Evolutionary conservation across 768 basidiomycete genomes (phyloP).

Genomic region (Suillus brevipes): DNA sequence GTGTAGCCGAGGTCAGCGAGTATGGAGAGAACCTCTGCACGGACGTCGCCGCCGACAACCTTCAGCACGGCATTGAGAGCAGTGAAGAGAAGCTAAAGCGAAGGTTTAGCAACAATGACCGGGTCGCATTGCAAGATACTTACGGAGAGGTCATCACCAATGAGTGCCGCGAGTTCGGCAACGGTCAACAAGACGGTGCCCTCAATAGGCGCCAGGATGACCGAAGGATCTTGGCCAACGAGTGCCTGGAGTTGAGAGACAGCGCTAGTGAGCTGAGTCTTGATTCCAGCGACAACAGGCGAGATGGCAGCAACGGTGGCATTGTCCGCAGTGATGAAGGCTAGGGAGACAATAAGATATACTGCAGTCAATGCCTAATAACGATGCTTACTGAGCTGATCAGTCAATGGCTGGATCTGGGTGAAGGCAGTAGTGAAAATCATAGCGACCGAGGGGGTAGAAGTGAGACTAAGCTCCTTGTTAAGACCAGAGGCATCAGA

Average conservation of each 20-base stretch:
- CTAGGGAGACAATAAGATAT: constrained; percentile 19
- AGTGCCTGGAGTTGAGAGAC: constrained; percentile 28
- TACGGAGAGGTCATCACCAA: constrained; percentile 27
- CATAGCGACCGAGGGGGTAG: too few species aligned
- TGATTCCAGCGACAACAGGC: constrained; percentile 25
- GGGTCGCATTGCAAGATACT: constrained; percentile 1
- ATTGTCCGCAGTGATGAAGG: constrained; percentile 23
- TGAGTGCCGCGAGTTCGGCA: constrained; percentile 22
- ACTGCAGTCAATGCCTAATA: not conserved
- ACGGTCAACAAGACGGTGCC: constrained; percentile 28
- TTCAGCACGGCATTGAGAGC: constrained; percentile 27
- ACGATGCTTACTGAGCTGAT: constrained; percentile 28
- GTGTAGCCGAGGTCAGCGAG: constrained; percentile 22
- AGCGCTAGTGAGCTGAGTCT: constrained; percentile 22
- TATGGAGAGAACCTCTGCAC: constrained; percentile 18
- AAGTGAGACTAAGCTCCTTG: not conserved
- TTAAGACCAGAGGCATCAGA: not conserved
- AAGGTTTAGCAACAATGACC: not conserved
- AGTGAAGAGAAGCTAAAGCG: constrained; percentile 21
- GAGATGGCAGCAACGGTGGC: constrained; percentile 23
- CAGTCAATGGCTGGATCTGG: constrained; percentile 17
- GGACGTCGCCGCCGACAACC: constrained; percentile 14
- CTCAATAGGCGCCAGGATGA: constrained; percentile 27
- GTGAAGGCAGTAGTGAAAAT: constrained; percentile 23
- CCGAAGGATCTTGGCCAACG: constrained; percentile 18